phyloP scores from a whole-genome alignment of 2,329 filamentous ascomycete species.

The Hortaea werneckii region DNA sequence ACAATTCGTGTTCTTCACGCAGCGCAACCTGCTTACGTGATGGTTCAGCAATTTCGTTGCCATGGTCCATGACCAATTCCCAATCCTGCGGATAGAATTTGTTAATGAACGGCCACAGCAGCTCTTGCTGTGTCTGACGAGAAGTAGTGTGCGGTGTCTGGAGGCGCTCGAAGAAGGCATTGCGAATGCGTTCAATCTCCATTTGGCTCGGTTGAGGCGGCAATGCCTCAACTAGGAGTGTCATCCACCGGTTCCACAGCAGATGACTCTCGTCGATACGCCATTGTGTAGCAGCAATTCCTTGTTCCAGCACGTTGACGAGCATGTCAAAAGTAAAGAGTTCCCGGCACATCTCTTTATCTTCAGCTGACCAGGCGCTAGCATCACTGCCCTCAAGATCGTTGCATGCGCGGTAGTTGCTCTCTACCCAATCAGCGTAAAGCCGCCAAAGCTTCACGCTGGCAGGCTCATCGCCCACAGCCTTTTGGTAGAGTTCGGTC shows the following conservation, averaged over 20 bases:
- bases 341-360: slow-evolving; percentile 58
- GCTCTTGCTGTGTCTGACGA: slow-evolving; percentile 59
- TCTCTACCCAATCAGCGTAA: slow-evolving; percentile 70
- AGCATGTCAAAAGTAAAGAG: slow-evolving; percentile 60
- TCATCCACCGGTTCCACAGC: slow-evolving; percentile 66
- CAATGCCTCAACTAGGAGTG: slow-evolving; percentile 60
- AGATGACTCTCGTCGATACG: slow-evolving; percentile 66
- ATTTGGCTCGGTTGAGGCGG: slow-evolving; percentile 45
- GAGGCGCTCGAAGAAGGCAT: slow-evolving; percentile 61
- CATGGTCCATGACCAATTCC: slow-evolving; percentile 62
- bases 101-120: slow-evolving; percentile 64
- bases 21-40: slow-evolving; percentile 54
- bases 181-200: slow-evolving; percentile 53
- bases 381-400: slow-evolving; percentile 40
- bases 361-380: slow-evolving; percentile 49
- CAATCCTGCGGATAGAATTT: slow-evolving; percentile 55
- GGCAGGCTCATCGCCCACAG: slow-evolving; percentile 59
- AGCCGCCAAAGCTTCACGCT: slow-evolving; percentile 66
- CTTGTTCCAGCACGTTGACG: slow-evolving; percentile 60
- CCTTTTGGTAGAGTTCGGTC: slow-evolving; percentile 62
- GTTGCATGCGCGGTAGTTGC: slow-evolving; percentile 56
- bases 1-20: slow-evolving; percentile 54
- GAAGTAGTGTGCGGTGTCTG: slow-evolving; percentile 63
- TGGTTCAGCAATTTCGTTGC: slow-evolving; percentile 51
- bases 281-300: slow-evolving; percentile 60